These are phyloP conservation scores for Boechera divaricarpa DNA, from an alignment of 345 rosid genomes.

Conservation along the genomic window DNA sequence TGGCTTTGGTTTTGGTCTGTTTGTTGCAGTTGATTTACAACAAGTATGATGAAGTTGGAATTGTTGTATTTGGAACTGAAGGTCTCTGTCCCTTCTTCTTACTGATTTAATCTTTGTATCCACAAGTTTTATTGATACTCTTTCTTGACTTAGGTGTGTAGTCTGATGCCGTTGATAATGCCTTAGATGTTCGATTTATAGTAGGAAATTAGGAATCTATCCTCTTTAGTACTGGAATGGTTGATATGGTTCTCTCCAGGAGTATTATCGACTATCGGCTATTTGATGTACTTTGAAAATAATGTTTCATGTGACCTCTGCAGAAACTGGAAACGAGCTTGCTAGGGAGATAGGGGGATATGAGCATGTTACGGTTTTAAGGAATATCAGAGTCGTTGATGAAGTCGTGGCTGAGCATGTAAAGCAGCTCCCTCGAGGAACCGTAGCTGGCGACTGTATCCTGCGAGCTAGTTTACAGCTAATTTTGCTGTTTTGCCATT, in stretches of 20 bases:
- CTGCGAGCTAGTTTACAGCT: constrained; percentile 36
- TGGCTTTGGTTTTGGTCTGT: constrained; percentile 11
- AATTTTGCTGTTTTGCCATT: constrained; percentile 4
- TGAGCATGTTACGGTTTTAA: constrained; percentile 64
- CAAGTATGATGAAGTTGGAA: constrained; percentile 83
- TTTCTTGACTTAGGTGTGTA: no score
- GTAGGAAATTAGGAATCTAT: neutral
- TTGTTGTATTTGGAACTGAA: constrained; percentile 81
- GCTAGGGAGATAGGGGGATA: constrained; percentile 85
- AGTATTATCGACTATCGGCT: neutral
- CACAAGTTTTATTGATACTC: neutral
- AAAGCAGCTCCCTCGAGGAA: constrained; percentile 74
- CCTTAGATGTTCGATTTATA: neutral
- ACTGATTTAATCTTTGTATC: neutral
- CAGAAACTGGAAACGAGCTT: constrained; percentile 83
- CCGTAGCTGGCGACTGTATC: constrained; percentile 87
- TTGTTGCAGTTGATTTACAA: constrained; percentile 70
- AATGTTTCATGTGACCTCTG: constrained; percentile 29
- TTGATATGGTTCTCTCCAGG: constrained; percentile 14
- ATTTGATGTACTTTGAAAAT: constrained; percentile 17
- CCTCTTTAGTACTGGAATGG: neutral
- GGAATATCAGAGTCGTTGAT: constrained; percentile 71
- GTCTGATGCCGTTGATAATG: neutral
- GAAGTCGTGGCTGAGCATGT: constrained; percentile 57
- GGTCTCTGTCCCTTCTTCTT: constrained; percentile 49